A percentile compares a stretch with the other conserved stretches of the same genome.
Conservation (phyloP, 768 basidiomycete genomes). For the Lentinula lateritia region DNA sequence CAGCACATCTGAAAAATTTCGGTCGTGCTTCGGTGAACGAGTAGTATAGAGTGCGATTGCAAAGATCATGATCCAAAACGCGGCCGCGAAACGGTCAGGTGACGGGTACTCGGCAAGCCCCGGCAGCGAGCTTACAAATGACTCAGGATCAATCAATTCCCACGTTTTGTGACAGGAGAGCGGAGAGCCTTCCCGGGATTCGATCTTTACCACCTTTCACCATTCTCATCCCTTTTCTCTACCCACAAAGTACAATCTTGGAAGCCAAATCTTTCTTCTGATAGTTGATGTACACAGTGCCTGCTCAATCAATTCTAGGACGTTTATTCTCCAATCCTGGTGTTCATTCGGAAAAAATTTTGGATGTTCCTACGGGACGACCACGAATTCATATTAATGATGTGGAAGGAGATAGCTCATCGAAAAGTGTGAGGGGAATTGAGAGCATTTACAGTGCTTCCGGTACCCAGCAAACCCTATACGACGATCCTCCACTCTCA, state of each 20-base stretch:
- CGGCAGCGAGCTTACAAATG: not conserved
- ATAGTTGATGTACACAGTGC: conserved; percentile 7
- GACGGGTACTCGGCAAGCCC: not conserved
- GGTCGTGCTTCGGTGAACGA: not conserved
- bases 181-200: no score
- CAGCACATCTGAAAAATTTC: not conserved
- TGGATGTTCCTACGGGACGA: not conserved
- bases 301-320: conserved; percentile 5
- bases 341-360: not conserved
- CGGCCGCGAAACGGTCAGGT: not conserved
- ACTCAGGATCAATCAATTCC: not conserved
- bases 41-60: not conserved
- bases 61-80: no score
- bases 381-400: conserved; percentile 1
- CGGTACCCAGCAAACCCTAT: not conserved
- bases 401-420: not conserved
- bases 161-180: not conserved
- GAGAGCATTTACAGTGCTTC: not conserved
- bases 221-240: not conserved
- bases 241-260: not conserved
- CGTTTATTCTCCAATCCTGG: not conserved
- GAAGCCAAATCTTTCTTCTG: not conserved
- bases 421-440: not conserved
- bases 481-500: not conserved
- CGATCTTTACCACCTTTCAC: not conserved